phyloP scores from a whole-genome alignment of 305 asterid species.

The Ilex paraguariensis region DNA sequence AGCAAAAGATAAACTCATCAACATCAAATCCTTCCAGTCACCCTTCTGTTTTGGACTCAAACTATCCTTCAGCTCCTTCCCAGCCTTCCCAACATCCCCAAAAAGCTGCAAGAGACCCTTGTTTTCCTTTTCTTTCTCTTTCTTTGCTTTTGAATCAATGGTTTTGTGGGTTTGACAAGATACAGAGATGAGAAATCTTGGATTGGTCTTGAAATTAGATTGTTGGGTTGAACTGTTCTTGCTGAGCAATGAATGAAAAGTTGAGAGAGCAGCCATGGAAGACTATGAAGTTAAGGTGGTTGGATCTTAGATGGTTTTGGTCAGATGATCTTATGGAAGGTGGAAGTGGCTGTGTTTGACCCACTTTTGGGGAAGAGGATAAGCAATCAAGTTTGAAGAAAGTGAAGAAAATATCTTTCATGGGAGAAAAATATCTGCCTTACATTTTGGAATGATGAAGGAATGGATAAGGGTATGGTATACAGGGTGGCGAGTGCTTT shows the following conservation, averaged over 20 bases:
- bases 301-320: neutral
- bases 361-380: too few relatives aligned
- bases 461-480: too few relatives aligned
- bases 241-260: constrained; percentile 20
- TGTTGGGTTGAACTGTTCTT: constrained; percentile 23
- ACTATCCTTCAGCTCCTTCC: constrained; percentile 47
- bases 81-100: constrained; percentile 40
- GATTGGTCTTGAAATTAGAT: constrained; percentile 3
- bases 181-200: constrained; percentile 26
- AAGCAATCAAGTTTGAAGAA: too few relatives aligned
- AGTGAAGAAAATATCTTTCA: too few relatives aligned
- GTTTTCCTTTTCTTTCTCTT: constrained; percentile 19
- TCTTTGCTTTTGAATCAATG: constrained; percentile 24
- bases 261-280: constrained; percentile 57
- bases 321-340: neutral
- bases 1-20: constrained; percentile 88
- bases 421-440: too few relatives aligned
- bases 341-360: too few relatives aligned
- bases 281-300: neutral
- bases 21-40: constrained; percentile 81
- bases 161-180: neutral
- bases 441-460: too few relatives aligned
- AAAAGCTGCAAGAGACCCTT: constrained; percentile 23
- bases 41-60: constrained; percentile 82
- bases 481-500: too few relatives aligned